Evolutionary conservation across 305 asterid genomes (phyloP).

Genomic region (Plantago lanceolata): DNA sequence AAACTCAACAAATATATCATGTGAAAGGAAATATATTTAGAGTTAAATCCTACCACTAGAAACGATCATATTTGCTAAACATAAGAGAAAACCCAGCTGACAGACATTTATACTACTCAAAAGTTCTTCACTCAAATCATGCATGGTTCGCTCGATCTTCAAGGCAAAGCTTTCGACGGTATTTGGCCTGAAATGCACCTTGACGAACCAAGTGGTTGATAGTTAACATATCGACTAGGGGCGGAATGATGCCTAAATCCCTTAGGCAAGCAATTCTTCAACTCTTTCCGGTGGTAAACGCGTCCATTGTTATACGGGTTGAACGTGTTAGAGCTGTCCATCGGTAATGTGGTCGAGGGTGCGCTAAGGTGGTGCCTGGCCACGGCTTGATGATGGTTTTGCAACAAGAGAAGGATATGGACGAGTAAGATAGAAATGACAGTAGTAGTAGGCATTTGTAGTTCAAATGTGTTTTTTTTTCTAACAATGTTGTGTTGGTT

Average conservation of each 20-base stretch:
- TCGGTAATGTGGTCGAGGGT: slow-evolving; percentile 49
- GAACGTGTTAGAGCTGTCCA: slow-evolving; percentile 20
- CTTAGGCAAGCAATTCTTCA: slow-evolving; percentile 68
- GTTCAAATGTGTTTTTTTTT: not conserved
- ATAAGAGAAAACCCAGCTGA: no score
- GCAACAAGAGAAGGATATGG: slow-evolving; percentile 31
- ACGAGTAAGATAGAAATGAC: slow-evolving; percentile 20
- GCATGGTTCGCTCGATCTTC: not conserved
- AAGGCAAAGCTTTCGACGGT: slow-evolving; percentile 21
- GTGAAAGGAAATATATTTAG: no score
- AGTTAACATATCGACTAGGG: slow-evolving; percentile 75
- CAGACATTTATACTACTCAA: no score
- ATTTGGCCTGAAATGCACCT: slow-evolving; percentile 32
- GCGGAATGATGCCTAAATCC: slow-evolving; percentile 68
- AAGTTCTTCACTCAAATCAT: no score
- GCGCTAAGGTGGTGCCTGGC: slow-evolving; percentile 51
- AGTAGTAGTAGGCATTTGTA: slow-evolving; percentile 20
- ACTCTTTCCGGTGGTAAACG: slow-evolving; percentile 30
- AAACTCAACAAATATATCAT: no score
- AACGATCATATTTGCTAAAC: no score
- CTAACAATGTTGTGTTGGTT: not conserved
- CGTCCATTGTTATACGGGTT: slow-evolving; percentile 31
- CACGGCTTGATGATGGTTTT: slow-evolving; percentile 30
- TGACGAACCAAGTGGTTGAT: slow-evolving; percentile 41
- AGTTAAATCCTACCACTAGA: no score